Evolutionary conservation across 768 basidiomycete genomes (phyloP).

Genomic region (Paxillus involutus): DNA sequence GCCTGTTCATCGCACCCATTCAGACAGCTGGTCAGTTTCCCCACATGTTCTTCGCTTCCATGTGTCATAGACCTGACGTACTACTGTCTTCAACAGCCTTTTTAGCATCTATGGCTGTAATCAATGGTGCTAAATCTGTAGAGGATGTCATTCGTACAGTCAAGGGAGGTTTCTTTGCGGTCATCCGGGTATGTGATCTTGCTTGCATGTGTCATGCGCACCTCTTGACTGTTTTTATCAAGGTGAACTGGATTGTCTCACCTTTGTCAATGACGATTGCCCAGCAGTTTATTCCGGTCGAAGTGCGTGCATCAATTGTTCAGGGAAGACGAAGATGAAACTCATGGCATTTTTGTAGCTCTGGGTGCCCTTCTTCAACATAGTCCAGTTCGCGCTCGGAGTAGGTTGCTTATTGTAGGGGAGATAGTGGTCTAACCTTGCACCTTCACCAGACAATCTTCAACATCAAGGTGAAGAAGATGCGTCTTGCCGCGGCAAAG

Average conservation of each 20-base stretch:
- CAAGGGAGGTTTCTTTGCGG: constrained; percentile 69
- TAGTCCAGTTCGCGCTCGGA: constrained; percentile 72
- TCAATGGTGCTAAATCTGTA: constrained; percentile 72
- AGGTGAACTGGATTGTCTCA: constrained; percentile 82
- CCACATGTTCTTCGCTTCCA: not conserved
- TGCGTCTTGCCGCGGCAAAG: constrained; percentile 52
- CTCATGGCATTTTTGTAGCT: constrained; percentile 43
- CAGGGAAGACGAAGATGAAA: not conserved
- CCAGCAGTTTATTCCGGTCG: constrained; percentile 75
- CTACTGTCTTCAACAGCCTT: constrained; percentile 45
- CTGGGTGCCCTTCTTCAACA: constrained; percentile 88
- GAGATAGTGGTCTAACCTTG: not conserved
- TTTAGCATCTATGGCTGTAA: constrained; percentile 79
- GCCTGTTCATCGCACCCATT: constrained; percentile 74
- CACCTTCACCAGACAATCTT: constrained; percentile 55
- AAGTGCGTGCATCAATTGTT: constrained; percentile 43
- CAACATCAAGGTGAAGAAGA: constrained; percentile 69
- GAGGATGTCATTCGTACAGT: constrained; percentile 67
- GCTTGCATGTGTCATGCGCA: not conserved
- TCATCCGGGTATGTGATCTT: constrained; percentile 56
- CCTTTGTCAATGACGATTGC: constrained; percentile 75
- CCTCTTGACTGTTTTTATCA: constrained; percentile 4
- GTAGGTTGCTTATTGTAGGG: constrained; percentile 40
- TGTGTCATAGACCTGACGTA: not conserved
- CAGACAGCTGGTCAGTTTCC: constrained; percentile 58